phyloP scores from a whole-genome alignment of 768 basidiomycete species.

The Tulasnella sp. region DNA sequence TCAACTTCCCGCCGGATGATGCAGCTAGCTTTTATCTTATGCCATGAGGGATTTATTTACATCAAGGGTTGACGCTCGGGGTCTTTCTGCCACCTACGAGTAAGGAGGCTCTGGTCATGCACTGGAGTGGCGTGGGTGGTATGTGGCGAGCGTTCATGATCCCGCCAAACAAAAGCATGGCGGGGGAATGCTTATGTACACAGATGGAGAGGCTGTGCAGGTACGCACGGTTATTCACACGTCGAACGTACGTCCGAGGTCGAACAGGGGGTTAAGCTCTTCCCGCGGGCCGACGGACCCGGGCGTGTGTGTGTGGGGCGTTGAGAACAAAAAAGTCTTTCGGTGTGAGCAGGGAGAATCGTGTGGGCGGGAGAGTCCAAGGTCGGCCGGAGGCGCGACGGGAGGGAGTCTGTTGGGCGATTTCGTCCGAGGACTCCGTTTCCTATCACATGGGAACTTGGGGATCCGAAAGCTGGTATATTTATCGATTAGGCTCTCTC shows the following conservation, averaged over 20 bases:
- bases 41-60: background rate
- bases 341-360: background rate
- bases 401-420: conserved; percentile 11
- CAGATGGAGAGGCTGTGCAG: background rate
- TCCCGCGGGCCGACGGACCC: background rate
- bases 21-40: background rate
- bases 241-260: background rate
- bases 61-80: background rate
- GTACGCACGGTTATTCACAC: background rate
- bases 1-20: background rate
- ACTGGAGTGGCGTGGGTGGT: background rate
- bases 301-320: background rate
- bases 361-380: background rate
- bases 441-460: background rate
- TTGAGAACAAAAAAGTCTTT: background rate
- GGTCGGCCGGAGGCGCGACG: conserved; percentile 2
- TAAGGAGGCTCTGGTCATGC: background rate
- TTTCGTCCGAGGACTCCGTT: conserved; percentile 9
- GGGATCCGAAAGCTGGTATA: background rate
- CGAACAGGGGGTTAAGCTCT: no score
- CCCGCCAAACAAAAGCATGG: background rate
- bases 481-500: background rate
- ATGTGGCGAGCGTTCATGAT: background rate
- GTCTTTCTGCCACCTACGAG: background rate
- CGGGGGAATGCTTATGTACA: background rate